phyloP scores from a whole-genome alignment of 148 eudicot species.

The Rhododendron vialii region DNA sequence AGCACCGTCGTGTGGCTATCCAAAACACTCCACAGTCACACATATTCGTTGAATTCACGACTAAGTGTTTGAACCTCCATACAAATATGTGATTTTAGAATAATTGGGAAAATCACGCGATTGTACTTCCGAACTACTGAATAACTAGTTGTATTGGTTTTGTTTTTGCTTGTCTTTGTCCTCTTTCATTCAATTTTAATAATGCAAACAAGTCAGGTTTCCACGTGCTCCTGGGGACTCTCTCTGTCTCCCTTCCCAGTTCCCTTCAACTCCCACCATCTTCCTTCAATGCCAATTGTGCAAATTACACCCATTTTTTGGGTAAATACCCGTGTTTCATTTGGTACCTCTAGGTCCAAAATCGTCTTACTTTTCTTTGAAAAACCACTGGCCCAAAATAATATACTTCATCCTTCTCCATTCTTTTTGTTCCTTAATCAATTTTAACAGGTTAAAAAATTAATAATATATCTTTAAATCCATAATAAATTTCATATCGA shows the following conservation, averaged over 20 bases:
- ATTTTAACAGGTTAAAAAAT: too few relatives aligned
- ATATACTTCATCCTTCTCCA: rapidly evolving
- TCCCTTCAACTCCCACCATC: neutral
- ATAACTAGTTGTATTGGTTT: neutral
- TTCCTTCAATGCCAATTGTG: neutral
- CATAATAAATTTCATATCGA: too few relatives aligned
- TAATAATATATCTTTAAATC: too few relatives aligned
- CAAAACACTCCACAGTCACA: too few relatives aligned
- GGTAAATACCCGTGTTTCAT: neutral
- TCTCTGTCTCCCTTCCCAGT: neutral
- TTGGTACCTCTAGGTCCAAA: too few relatives aligned
- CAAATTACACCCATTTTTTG: neutral
- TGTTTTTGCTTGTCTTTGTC: neutral
- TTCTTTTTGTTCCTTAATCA: too few relatives aligned
- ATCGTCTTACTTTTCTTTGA: neutral
- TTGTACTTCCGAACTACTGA: neutral
- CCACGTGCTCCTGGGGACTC: constrained; percentile 3
- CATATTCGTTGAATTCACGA: too few relatives aligned
- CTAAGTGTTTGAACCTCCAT: too few relatives aligned
- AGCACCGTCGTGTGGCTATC: too few relatives aligned
- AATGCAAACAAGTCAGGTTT: neutral
- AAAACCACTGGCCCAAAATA: neutral
- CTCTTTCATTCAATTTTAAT: neutral
- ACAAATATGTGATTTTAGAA: too few relatives aligned
- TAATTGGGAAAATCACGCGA: too few relatives aligned